These are phyloP conservation scores for Apophysomyces ossiformis DNA, from an alignment of 371 early-diverging fungal genomes.

Conservation along the genomic window DNA sequence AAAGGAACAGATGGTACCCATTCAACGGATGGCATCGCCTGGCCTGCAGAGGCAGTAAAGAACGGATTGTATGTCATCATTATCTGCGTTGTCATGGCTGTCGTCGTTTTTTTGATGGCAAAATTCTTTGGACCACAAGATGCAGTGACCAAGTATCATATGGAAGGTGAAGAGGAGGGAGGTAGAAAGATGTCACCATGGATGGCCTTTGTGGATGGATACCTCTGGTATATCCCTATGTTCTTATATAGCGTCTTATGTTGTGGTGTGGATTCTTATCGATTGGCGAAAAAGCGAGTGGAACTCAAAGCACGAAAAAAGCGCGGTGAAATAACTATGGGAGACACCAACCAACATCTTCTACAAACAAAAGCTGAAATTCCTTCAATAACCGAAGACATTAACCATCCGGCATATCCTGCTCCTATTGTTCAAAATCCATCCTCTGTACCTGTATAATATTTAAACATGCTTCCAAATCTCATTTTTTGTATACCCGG, in stretches of 20 bases:
- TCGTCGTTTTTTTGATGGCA: slow-evolving; percentile 43
- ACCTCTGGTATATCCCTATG: slow-evolving; percentile 48
- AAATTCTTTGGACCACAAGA: slow-evolving; percentile 41
- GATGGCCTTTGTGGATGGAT: slow-evolving; percentile 47
- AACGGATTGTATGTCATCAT: slow-evolving; percentile 50
- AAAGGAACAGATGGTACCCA: slow-evolving; percentile 36
- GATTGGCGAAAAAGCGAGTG: slow-evolving; percentile 45
- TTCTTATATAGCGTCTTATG: slow-evolving; percentile 43
- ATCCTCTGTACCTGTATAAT: slow-evolving; percentile 9
- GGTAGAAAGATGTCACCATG: slow-evolving; percentile 25
- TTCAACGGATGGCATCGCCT: slow-evolving; percentile 37
- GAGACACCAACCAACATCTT: neutral
- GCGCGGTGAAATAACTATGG: slow-evolving; percentile 6
- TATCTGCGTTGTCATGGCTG: slow-evolving; percentile 43
- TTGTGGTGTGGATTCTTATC: slow-evolving; percentile 49
- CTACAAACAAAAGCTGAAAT: neutral
- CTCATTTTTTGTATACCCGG: neutral
- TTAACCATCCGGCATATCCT: neutral
- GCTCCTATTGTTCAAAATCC: neutral
- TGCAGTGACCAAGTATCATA: slow-evolving; percentile 13
- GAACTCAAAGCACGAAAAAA: slow-evolving; percentile 29
- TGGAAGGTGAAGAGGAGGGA: slow-evolving; percentile 15
- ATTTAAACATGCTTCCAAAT: neutral
- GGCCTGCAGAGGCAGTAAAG: slow-evolving; percentile 50
- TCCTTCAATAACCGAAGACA: neutral